These are phyloP conservation scores for Claviceps cyperi DNA, from an alignment of 2,329 filamentous ascomycete species.

Conservation along the genomic window DNA sequence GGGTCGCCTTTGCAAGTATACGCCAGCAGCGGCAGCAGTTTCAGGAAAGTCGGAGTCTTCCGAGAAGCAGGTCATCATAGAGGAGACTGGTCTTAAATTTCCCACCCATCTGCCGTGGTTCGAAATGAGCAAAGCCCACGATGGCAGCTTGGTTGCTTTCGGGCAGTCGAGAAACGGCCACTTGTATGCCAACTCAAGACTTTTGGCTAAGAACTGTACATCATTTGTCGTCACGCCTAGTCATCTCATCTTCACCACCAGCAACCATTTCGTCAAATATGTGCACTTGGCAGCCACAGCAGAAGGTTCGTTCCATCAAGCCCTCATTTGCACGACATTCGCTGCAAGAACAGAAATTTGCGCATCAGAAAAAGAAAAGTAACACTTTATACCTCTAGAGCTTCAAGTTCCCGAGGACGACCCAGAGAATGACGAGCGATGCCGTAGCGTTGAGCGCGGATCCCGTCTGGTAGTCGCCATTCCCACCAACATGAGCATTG, in stretches of 20 bases:
- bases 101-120: conserved; percentile 37
- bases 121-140: conserved; percentile 28
- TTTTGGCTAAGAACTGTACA: conserved; percentile 75
- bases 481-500: conserved; percentile 70
- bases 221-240: conserved; percentile 71
- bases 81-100: conserved; percentile 25
- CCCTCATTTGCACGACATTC: not conserved
- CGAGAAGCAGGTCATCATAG: conserved; percentile 7
- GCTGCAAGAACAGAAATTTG: not conserved
- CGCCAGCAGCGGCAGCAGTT: conserved; percentile 13
- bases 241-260: conserved; percentile 86
- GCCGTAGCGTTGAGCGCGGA: conserved; percentile 80
- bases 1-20: conserved; percentile 30
- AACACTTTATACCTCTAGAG: conserved; percentile 29
- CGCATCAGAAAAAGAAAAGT: not conserved
- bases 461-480: conserved; percentile 78
- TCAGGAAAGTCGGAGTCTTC: not conserved
- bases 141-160: conserved; percentile 29
- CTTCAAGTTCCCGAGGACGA: conserved; percentile 77
- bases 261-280: conserved; percentile 85
- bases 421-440: conserved; percentile 82
- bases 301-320: conserved; percentile 36
- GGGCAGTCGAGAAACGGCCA: conserved; percentile 64
- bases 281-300: conserved; percentile 55
- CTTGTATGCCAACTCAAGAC: conserved; percentile 61